phyloP scores from a whole-genome alignment of 306 rosid genomes.

The Leucaena leucocephala region DNA sequence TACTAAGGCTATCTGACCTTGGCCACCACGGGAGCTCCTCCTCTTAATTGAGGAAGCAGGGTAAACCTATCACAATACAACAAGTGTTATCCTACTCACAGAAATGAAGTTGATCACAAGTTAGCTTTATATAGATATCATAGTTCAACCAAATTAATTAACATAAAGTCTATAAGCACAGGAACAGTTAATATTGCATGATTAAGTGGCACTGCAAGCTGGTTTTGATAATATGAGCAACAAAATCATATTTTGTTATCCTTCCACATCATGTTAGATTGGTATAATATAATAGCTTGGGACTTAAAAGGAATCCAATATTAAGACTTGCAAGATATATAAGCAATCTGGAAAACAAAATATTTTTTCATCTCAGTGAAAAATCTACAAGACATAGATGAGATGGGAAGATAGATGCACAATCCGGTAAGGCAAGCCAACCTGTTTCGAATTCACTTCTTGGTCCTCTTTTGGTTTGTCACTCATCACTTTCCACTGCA shows the following conservation, averaged over 20 bases:
- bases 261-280: background rate
- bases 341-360: conserved; percentile 16
- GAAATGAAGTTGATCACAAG: conserved; percentile 4
- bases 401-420: conserved; percentile 25
- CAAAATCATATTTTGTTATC: background rate
- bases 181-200: conserved; percentile 11
- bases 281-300: background rate
- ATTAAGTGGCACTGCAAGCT: conserved; percentile 14
- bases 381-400: conserved; percentile 32
- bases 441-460: conserved; percentile 90
- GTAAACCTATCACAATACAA: conserved; percentile 62
- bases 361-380: conserved; percentile 23
- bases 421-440: conserved; percentile 32
- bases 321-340: conserved; percentile 9
- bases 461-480: conserved; percentile 83
- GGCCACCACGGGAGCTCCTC: conserved; percentile 58
- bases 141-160: background rate
- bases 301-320: conserved; percentile 24
- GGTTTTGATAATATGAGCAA: conserved; percentile 2
- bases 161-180: conserved; percentile 14
- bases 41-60: conserved; percentile 70
- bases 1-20: conserved; percentile 55
- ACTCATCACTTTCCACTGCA: conserved; percentile 98
- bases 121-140: background rate
- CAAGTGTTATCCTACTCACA: background rate